Percentiles rank a stretch among this genome's conserved stretches.
These are phyloP conservation scores for Fusarium ramigenum DNA, from an alignment of 2,329 filamentous ascomycete species.

Conservation along the genomic window DNA sequence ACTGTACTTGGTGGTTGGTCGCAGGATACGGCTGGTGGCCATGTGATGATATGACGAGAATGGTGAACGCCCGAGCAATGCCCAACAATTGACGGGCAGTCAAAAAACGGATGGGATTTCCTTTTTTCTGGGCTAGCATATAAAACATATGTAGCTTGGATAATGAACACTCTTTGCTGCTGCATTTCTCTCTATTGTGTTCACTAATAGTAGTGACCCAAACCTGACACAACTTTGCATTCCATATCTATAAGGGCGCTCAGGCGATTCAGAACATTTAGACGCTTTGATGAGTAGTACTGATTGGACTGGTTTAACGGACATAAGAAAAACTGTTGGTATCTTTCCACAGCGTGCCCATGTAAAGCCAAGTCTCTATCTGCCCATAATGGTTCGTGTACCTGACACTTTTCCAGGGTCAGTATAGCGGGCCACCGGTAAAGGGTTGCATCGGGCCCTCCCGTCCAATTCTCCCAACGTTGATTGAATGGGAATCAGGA, in stretches of 20 bases:
- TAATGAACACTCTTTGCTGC: slow-evolving; percentile 31
- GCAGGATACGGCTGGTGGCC: slow-evolving; percentile 20
- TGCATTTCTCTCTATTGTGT: not conserved
- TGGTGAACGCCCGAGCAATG: slow-evolving; percentile 24
- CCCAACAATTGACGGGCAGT: slow-evolving; percentile 32
- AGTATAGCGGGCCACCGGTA: not conserved
- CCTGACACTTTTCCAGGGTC: slow-evolving; percentile 15
- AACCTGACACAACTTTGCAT: not conserved
- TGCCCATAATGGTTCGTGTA: slow-evolving; percentile 2
- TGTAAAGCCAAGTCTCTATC: slow-evolving; percentile 15
- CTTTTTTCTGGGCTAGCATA: slow-evolving; percentile 28
- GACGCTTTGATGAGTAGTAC: not conserved
- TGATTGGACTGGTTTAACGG: not conserved
- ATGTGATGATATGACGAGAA: slow-evolving; percentile 37
- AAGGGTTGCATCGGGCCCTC: slow-evolving; percentile 6
- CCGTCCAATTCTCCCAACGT: slow-evolving; percentile 4
- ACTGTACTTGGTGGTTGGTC: slow-evolving; percentile 24
- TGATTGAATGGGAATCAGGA: slow-evolving; percentile 2
- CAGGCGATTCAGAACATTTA: not conserved
- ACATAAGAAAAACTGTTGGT: too few species aligned
- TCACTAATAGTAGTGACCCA: not conserved
- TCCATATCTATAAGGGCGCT: not conserved
- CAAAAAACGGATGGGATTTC: slow-evolving; percentile 21
- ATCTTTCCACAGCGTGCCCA: not conserved
- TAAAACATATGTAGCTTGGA: slow-evolving; percentile 32